Base-by-base conservation (phyloP, 768 basidiomycete genomes). In the Tricholoma furcatifolium region DNA sequence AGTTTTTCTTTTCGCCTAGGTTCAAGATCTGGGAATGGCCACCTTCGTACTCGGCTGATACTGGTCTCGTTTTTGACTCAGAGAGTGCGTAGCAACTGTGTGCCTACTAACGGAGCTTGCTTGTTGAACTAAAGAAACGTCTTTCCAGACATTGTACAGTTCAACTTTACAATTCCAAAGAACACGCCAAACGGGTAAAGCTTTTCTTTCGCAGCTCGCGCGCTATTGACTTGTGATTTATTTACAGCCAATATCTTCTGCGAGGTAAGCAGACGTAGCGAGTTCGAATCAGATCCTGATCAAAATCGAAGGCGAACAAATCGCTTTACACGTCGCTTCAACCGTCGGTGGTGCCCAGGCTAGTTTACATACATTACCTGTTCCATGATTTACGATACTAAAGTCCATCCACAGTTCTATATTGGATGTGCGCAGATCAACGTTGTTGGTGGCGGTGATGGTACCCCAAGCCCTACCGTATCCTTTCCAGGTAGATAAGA, bases 21-120 rank as follows among this genome's bases (percentile, higher is more conserved):
- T 75, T 75, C 66, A 75, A 76, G 66, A 69, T 75, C 43, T 75
- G 71, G 68, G 69, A 77, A 58, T 69, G 68, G 65, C 52, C 67
- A 9, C 70, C 70, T n/a, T 55, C 54, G 15, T 71, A 57, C 53
- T 61, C 65, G 3, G 23, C 67, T 20, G 65, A 62, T 42, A 69
- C 67, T 7, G 69, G 67, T 30, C 56, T 70, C 17, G 55, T 63
- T 11, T 70, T 70, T 40, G 59, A 61, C 46, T 68, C 70, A 10
- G 57, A 58, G 47, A 68, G 68, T 68, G 41, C 31, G 66, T 51
- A 14, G 41, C 31, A 15, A 45, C 24, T 15, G 3, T n/a, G 4
- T 17, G 30, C 12, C 11, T n/a, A 4, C 39, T 31, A 12, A 31
- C n/a, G n/a, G n/a, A n/a, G n/a, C n/a, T n/a, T n/a, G 20, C 49